These are phyloP conservation scores for Fusarium chaquense DNA, from an alignment of 2,329 filamentous ascomycete species.

Conservation along the genomic window DNA sequence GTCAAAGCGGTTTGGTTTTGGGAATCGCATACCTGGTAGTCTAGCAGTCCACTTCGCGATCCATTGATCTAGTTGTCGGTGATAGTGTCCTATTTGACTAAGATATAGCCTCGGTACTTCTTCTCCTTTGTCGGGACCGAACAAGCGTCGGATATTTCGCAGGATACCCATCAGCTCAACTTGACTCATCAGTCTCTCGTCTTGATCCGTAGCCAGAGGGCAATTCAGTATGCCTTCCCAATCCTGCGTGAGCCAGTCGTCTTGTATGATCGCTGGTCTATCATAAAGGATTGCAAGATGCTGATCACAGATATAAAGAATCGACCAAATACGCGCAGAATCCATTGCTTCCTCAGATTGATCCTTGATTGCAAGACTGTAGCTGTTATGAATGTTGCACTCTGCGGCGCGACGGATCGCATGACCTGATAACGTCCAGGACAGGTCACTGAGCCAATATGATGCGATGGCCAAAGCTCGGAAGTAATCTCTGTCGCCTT, in stretches of 20 bases:
- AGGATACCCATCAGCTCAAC: slow-evolving; percentile 70
- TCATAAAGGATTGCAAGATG: slow-evolving; percentile 72
- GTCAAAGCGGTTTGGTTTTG: rapidly evolving
- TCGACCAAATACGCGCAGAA: slow-evolving; percentile 70
- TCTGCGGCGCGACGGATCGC: slow-evolving; percentile 64
- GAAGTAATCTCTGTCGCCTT: slow-evolving; percentile 62
- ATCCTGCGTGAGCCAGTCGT: slow-evolving; percentile 68
- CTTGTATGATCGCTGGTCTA: slow-evolving; percentile 68
- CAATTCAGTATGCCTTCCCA: slow-evolving; percentile 67
- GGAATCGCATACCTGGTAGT: slow-evolving; percentile 45
- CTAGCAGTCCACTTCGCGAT: slow-evolving; percentile 51
- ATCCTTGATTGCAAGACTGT: slow-evolving; percentile 54
- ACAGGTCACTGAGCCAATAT: slow-evolving; percentile 70
- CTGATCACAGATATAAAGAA: slow-evolving; percentile 72
- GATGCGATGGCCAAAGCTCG: slow-evolving; percentile 70
- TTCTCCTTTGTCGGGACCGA: slow-evolving; percentile 67
- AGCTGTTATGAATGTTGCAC: slow-evolving; percentile 59
- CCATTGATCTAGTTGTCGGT: slow-evolving; percentile 55
- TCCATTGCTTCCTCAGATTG: slow-evolving; percentile 61
- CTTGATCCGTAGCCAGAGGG: slow-evolving; percentile 63
- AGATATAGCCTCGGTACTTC: slow-evolving; percentile 63
- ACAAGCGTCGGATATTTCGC: slow-evolving; percentile 64
- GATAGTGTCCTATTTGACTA: slow-evolving; percentile 56
- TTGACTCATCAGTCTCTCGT: slow-evolving; percentile 68
- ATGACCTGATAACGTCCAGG: slow-evolving; percentile 70